Evolutionary conservation across 768 basidiomycete species (phyloP).

Genomic region (Suillus paluster): DNA sequence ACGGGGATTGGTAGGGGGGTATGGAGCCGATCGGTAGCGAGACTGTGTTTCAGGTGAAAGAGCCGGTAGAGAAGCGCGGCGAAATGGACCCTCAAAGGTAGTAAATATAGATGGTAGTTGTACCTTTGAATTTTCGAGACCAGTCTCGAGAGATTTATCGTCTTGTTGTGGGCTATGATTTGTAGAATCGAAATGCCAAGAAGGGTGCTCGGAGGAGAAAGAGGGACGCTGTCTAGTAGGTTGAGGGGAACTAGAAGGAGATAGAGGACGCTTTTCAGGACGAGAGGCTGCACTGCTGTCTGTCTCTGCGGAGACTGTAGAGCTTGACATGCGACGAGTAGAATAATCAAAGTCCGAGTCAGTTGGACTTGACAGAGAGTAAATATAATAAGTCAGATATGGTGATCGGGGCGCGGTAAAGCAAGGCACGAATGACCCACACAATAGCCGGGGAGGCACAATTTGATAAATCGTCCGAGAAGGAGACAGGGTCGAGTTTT

Average conservation of each 20-base stretch:
- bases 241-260: conserved; percentile 54
- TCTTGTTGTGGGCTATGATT: conserved; percentile 26
- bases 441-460: conserved; percentile 50
- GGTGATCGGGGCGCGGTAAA: conserved; percentile 19
- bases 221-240: conserved; percentile 52
- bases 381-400: conserved; percentile 20
- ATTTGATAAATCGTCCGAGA: conserved; percentile 52
- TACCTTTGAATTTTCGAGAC: conserved; percentile 55
- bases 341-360: conserved; percentile 58
- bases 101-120: conserved; percentile 78
- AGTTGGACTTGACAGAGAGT: conserved; percentile 40
- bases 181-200: conserved; percentile 31
- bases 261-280: conserved; percentile 61
- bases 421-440: conserved; percentile 37
- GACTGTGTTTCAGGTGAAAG: conserved; percentile 43
- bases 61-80: conserved; percentile 66
- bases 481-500: conserved; percentile 43
- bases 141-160: conserved; percentile 48
- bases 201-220: conserved; percentile 27
- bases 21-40: conserved; percentile 60
- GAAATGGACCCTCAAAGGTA: conserved; percentile 63
- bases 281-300: conserved; percentile 65
- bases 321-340: conserved; percentile 76
- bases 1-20: conserved; percentile 53
- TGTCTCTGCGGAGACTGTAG: conserved; percentile 67